Conservation (phyloP, 495 filamentous ascomycete species). For the Penicillium malachiteum region DNA sequence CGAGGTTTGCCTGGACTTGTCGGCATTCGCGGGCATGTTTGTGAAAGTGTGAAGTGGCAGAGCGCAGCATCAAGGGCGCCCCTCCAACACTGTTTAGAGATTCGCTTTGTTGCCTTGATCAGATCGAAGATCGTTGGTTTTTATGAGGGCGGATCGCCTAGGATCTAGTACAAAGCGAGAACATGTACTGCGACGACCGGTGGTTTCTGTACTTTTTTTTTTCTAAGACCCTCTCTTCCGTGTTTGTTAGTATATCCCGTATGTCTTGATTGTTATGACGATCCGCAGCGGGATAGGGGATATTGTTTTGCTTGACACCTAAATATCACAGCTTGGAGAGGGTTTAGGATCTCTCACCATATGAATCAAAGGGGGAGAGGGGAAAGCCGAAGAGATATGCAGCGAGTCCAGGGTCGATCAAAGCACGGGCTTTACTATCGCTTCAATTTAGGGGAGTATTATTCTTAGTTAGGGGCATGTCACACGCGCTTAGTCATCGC, state of each 20-base stretch:
- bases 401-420: slow-evolving; percentile 30
- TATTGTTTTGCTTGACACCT: neutral
- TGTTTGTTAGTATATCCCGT: slow-evolving; percentile 24
- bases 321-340: neutral
- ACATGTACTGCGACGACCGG: slow-evolving; percentile 22
- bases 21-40: slow-evolving; percentile 58
- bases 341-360: slow-evolving; percentile 12
- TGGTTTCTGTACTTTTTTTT: slow-evolving; percentile 10
- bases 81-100: slow-evolving; percentile 11
- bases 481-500: neutral
- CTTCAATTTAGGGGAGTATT: neutral
- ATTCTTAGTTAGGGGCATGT: neutral
- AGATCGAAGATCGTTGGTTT: slow-evolving; percentile 2
- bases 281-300: neutral
- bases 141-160: slow-evolving; percentile 17
- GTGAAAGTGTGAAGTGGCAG: slow-evolving; percentile 35
- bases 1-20: slow-evolving; percentile 81
- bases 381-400: slow-evolving; percentile 19
- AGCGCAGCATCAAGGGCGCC: slow-evolving; percentile 44
- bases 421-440: slow-evolving; percentile 24
- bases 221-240: slow-evolving; percentile 24
- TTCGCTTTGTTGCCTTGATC: neutral
- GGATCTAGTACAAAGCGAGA: slow-evolving; percentile 17
- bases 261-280: neutral
- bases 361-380: slow-evolving; percentile 13